A percentile compares a stretch with the other conserved stretches of the same genome.
phyloP scores from a whole-genome alignment of 2,329 filamentous ascomycete species.

The Cercospora brassicicola region DNA sequence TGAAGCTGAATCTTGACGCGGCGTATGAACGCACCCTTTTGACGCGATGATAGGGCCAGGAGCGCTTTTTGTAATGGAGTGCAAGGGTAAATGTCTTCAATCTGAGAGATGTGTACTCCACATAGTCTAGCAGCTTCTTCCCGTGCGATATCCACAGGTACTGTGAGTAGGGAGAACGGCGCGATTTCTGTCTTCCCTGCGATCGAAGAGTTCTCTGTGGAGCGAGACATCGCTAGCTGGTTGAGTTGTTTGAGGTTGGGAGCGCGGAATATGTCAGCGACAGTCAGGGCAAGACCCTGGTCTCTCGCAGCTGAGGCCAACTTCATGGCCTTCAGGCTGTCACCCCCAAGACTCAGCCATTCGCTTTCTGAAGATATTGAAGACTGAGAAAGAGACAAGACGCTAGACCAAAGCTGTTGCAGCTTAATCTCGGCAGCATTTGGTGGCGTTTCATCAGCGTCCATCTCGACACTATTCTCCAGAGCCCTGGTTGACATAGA shows the following conservation, averaged over 20 bases:
- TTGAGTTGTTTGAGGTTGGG: background rate
- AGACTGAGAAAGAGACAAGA: background rate
- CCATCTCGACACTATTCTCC: background rate
- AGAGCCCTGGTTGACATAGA: background rate
- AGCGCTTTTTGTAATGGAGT: constrained; percentile 35
- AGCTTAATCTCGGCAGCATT: background rate
- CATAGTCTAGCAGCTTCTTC: background rate
- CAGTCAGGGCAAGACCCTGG: background rate
- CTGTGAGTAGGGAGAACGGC: background rate
- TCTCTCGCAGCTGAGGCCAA: background rate
- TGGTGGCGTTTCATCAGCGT: background rate
- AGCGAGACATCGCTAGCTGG: background rate
- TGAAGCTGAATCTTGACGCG: constrained; percentile 32
- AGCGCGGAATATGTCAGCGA: background rate
- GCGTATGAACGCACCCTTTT: constrained; percentile 55
- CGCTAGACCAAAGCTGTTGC: background rate
- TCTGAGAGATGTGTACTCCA: background rate
- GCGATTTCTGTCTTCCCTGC: background rate
- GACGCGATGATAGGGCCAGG: constrained; percentile 55
- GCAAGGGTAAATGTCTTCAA: constrained; percentile 54
- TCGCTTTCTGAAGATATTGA: background rate
- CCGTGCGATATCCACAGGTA: background rate
- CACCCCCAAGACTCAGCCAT: background rate
- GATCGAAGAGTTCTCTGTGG: background rate
- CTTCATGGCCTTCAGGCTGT: background rate